Percentiles rank a stretch among this genome's conserved stretches.
These are phyloP conservation scores for Wickerhamomyces rabaulensis DNA, from an alignment of 805 yeast species.

Conservation along the genomic window DNA sequence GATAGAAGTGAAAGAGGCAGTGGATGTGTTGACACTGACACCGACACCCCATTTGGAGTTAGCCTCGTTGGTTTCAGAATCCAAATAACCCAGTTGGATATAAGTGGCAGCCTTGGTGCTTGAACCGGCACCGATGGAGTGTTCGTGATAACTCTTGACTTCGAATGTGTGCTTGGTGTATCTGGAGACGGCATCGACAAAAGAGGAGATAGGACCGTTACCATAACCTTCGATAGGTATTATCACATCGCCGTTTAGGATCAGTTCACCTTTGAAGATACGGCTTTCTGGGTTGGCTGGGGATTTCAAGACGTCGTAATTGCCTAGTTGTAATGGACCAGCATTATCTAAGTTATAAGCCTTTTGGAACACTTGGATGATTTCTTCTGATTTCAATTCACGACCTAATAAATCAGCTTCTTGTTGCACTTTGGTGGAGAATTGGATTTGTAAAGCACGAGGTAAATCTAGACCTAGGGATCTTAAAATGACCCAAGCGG, in stretches of 20 bases:
- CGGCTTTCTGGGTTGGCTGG: constrained; percentile 35
- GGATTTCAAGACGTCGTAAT: constrained; percentile 34
- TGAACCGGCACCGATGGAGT: constrained; percentile 67
- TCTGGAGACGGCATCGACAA: constrained; percentile 56
- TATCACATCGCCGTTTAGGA: constrained; percentile 26
- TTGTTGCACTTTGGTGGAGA: constrained; percentile 59
- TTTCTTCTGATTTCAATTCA: constrained; percentile 65
- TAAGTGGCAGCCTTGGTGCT: constrained; percentile 71
- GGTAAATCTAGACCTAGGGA: constrained; percentile 71
- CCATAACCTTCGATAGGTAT: constrained; percentile 50
- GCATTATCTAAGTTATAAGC: constrained; percentile 46
- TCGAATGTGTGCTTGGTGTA: constrained; percentile 49
- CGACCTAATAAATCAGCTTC: constrained; percentile 63
- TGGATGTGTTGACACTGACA: constrained; percentile 82
- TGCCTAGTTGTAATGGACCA: constrained; percentile 32
- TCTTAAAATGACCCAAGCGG: constrained; percentile 75
- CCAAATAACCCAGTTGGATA: constrained; percentile 51
- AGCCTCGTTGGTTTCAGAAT: constrained; percentile 36
- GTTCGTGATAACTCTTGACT: constrained; percentile 66
- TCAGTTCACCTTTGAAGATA: constrained; percentile 36
- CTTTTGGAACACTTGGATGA: constrained; percentile 48
- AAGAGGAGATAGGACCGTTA: constrained; percentile 76
- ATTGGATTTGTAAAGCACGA: constrained; percentile 62
- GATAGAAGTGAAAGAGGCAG: constrained; percentile 71
- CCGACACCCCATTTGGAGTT: constrained; percentile 83